A percentile compares a stretch with the other conserved stretches of the same genome.
Evolutionary conservation across 768 basidiomycete species (phyloP).

Genomic region (Crucibulum laeve): DNA sequence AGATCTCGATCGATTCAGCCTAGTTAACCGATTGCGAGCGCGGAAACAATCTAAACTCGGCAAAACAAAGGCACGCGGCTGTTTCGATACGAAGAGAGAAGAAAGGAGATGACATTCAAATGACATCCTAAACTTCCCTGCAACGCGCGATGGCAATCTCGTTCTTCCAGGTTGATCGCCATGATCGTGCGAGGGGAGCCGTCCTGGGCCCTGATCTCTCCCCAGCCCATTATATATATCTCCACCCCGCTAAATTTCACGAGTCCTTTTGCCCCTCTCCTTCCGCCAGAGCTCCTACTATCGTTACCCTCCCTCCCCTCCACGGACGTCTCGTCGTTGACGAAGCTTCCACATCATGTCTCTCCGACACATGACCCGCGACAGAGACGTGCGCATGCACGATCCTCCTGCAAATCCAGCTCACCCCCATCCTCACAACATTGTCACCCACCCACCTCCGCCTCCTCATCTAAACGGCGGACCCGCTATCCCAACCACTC

Average conservation of each 20-base stretch:
- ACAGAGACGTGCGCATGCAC: slow-evolving; percentile 62
- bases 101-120: slow-evolving; percentile 30
- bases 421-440: slow-evolving; percentile 24
- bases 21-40: slow-evolving; percentile 27
- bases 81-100: slow-evolving; percentile 34
- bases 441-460: slow-evolving; percentile 33
- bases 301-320: slow-evolving; percentile 20
- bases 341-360: slow-evolving; percentile 58
- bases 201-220: slow-evolving; percentile 39
- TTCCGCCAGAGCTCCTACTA: slow-evolving; percentile 30
- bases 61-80: slow-evolving; percentile 59
- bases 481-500: slow-evolving; percentile 37
- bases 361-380: slow-evolving; percentile 57
- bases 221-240: slow-evolving; percentile 53
- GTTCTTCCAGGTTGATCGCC: slow-evolving; percentile 50
- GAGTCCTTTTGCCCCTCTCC: slow-evolving; percentile 47
- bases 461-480: slow-evolving; percentile 53
- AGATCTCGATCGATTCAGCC: no score
- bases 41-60: slow-evolving; percentile 46
- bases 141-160: slow-evolving; percentile 41
- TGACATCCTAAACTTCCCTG: slow-evolving; percentile 38
- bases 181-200: slow-evolving; percentile 59
- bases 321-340: slow-evolving; percentile 17
- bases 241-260: slow-evolving; percentile 33
- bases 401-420: slow-evolving; percentile 39